Evolutionary conservation across 2,329 filamentous ascomycete species (phyloP), one percentile per base, ranked within the genome.

Genomic region (Ophiostoma angusticollis): DNA sequence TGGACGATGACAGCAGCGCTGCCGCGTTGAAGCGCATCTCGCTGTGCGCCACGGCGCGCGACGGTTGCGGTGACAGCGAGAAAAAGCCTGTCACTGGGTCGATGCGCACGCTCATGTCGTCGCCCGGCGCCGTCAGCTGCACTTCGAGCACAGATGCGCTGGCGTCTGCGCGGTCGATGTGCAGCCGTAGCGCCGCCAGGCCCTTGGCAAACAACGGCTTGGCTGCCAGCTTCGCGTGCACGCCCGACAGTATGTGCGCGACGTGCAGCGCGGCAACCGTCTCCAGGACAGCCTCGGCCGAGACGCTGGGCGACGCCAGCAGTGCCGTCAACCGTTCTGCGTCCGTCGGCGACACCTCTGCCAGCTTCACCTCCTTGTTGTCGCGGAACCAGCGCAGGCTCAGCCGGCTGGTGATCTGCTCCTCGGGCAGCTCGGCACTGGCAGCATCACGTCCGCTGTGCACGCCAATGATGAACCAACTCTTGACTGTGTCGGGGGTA

Each of bases 381-480:
- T 89, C 79, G 41, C 84, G 77, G 57, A 93, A 86, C 89, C 91
- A 98, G 47, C 84, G 78, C 28, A 79, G 61, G 3, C 63, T 68
- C 32, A 91, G 55, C 34, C 58, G 60, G 47, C 75, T 80, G 0
- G 70, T 61, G 2, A 60, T 50, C 42, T 62, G 67, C 5, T 60
- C 52, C 36, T 67, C 61, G 1, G 56, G 45, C 11, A 56, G 14
- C 14, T 41, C 35, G 16, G 18, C 17, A 3, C 33, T 44, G 4
- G 35, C 31, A 2, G 31, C 39, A 17, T 38, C 51, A 11, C 51
- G 57, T 9, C 30, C 37, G 17, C 33, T 37, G 43, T 77, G 70
- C 25, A 94, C 73, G 9, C 86, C 87, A 36, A 98, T 67, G 47
- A 96, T 79, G 34, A 98, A 67, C 89, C 91, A 98, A 55, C 78